A percentile compares a stretch with the other conserved stretches of the same genome.
Conservation (phyloP, 805 yeast genomes). For the Metschnikowia orientalis region DNA sequence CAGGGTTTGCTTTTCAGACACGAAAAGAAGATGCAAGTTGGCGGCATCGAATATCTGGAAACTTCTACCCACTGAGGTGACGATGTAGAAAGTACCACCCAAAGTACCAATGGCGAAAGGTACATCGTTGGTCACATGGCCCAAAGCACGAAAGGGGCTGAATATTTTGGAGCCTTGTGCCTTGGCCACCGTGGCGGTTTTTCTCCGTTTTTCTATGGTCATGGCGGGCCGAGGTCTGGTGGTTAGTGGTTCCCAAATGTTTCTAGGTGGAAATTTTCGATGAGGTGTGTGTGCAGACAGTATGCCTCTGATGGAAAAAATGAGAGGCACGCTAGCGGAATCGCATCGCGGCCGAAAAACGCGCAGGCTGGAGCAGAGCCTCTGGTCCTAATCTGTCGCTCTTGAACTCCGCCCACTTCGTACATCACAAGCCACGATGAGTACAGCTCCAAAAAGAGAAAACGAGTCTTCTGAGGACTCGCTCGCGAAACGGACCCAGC, state of each 20-base stretch:
- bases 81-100: slow-evolving; percentile 83
- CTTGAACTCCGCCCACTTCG: background rate
- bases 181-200: slow-evolving; percentile 16
- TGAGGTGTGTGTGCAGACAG: slow-evolving; percentile 14
- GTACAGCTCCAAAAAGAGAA: slow-evolving; percentile 19
- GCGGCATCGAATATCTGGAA: slow-evolving; percentile 94
- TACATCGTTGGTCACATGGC: slow-evolving; percentile 78
- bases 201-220: slow-evolving; percentile 32
- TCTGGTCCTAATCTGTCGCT: background rate
- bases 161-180: slow-evolving; percentile 46
- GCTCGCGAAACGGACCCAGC: slow-evolving; percentile 19
- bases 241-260: slow-evolving; percentile 1
- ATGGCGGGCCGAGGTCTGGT: slow-evolving; percentile 2
- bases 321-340: too few species aligned
- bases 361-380: too few species aligned
- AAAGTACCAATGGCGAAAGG: slow-evolving; percentile 88
- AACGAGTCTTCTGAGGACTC: slow-evolving; percentile 15
- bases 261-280: slow-evolving; percentile 12
- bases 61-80: slow-evolving; percentile 82
- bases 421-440: slow-evolving; percentile 10
- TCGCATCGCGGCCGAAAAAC: too few species aligned
- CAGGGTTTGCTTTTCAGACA: slow-evolving; percentile 74
- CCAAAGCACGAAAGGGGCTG: slow-evolving; percentile 81
- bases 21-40: slow-evolving; percentile 77
- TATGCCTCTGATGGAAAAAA: slow-evolving; percentile 1